Conservation (phyloP, 2,329 filamentous ascomycete genomes). For the Epichloe hybrida region DNA sequence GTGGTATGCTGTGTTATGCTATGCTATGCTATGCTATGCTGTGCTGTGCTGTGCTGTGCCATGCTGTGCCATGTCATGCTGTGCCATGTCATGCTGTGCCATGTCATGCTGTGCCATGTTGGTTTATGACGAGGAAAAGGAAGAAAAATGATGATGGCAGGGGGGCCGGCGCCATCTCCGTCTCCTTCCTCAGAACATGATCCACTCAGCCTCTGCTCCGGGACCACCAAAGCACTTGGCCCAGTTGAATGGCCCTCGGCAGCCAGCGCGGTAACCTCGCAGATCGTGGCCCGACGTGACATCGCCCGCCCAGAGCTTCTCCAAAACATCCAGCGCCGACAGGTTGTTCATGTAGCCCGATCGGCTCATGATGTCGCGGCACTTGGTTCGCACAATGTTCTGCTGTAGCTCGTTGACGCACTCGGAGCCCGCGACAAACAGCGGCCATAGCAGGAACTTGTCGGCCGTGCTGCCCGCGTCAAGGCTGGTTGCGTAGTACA, state of each 20-base stretch:
- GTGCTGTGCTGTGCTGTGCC: background rate
- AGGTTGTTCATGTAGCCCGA: conserved; percentile 92
- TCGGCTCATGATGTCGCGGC: conserved; percentile 73
- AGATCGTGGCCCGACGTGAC: conserved; percentile 23
- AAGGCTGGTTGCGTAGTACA: conserved; percentile 72
- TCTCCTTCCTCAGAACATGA: conserved; percentile 38
- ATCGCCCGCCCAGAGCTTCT: conserved; percentile 64
- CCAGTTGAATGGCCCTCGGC: conserved; percentile 43
- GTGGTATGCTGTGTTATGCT: too few species aligned
- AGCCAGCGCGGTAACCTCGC: conserved; percentile 20
- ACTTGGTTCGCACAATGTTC: conserved; percentile 64
- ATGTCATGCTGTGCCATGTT: background rate
- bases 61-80: background rate
- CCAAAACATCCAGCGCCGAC: conserved; percentile 70
- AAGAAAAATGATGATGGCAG: too few species aligned
- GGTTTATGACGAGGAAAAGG: background rate
- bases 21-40: too few species aligned
- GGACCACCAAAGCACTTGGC: conserved; percentile 39
- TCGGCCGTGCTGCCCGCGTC: conserved; percentile 59
- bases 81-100: too few species aligned
- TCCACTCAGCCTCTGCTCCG: conserved; percentile 49
- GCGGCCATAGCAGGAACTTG: conserved; percentile 86
- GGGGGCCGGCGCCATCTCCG: too few species aligned
- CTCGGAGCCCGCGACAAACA: conserved; percentile 83
- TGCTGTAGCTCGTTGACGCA: conserved; percentile 73